These are phyloP conservation scores for Kodamaea sp. DNA, from an alignment of 1,139 yeast genomes.

Conservation along the genomic window DNA sequence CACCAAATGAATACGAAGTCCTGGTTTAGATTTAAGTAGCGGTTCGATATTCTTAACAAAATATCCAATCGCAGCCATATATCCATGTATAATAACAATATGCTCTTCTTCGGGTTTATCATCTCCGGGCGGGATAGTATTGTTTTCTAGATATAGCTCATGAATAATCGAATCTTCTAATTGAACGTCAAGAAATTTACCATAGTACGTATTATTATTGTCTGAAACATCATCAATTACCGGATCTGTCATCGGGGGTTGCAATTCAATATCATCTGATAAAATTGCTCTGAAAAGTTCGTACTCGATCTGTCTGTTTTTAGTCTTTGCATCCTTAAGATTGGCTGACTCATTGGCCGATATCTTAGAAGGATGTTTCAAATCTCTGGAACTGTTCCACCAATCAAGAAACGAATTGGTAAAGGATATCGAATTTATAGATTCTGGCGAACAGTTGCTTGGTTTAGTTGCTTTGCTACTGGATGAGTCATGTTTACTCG, in stretches of 20 bases:
- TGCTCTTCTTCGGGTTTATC: slow-evolving; percentile 15
- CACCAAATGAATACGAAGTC: slow-evolving; percentile 32
- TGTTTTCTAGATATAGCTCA: slow-evolving; percentile 35
- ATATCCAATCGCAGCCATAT: slow-evolving; percentile 47
- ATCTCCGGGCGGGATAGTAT: slow-evolving; percentile 9
- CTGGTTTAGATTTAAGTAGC: slow-evolving; percentile 30
- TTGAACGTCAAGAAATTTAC: slow-evolving; percentile 30
- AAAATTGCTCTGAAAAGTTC: slow-evolving; percentile 34
- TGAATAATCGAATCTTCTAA: slow-evolving; percentile 34
- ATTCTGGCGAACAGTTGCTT: slow-evolving; percentile 1
- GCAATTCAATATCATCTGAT: slow-evolving; percentile 28
- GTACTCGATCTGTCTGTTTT: slow-evolving; percentile 32
- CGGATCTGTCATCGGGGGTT: slow-evolving; percentile 6
- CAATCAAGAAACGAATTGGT: slow-evolving; percentile 34
- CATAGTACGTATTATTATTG: slow-evolving; percentile 6
- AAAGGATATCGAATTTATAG: slow-evolving; percentile 24
- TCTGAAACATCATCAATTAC: background rate
- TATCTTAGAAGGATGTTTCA: slow-evolving; percentile 21
- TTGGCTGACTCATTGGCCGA: slow-evolving; percentile 8
- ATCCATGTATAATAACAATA: slow-evolving; percentile 41
- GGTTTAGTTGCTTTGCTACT: background rate
- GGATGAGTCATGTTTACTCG: slow-evolving; percentile 2
- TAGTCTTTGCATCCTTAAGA: slow-evolving; percentile 20
- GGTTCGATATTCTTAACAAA: slow-evolving; percentile 39
- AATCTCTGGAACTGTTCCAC: slow-evolving; percentile 34